Evolutionary conservation across 2,329 filamentous ascomycete species (phyloP), one percentile per base, ranked within the genome.

Genomic region (Metarhizium anisopliae): DNA sequence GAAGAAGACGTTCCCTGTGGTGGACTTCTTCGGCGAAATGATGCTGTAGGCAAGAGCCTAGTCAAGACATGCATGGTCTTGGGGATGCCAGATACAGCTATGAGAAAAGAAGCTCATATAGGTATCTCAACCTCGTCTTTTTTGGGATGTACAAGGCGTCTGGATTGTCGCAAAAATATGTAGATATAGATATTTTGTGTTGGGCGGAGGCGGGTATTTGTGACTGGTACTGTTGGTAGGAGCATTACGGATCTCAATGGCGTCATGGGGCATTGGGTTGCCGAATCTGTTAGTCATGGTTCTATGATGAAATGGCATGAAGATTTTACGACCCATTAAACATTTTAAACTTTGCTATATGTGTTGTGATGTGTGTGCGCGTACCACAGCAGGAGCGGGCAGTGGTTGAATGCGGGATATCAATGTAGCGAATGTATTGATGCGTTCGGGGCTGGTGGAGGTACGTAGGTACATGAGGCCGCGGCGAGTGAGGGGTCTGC

Each of bases 221-320:
- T 57, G 58, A 59, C 52, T 53, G 59, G 58, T 57, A 59, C 51
- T 55, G 55, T 56, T 55, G 57, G 55, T 54, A 55, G 57, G 56
- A 58, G 60, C 55, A 58, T 53, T 49, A 62, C 53, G 61, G 59
- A 62, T 64, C 58, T 64, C 56, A 59, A 55, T 53, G 55, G 57
- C 57, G 55, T 57, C 59, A 51, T 45, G 59, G 57, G 54, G 51
- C 55, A 58, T 52, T 56, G 59, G 58, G 56, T 62, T 60, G 59
- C 60, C 56, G 55, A 62, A 62, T 52, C 61, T 58, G 60, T 58
- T 64, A 59, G 66, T 63, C 64, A 67, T 63, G 62, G 59, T 65
- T 55, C 47, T 56, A 68, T 61, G 66, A 67, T 47, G 62, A 66
- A 65, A 66, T 64, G 63, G 59, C 58, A 64, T 60, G 61, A 66